phyloP scores from a whole-genome alignment of 768 basidiomycete species.

The Boletus rubescentipes region DNA sequence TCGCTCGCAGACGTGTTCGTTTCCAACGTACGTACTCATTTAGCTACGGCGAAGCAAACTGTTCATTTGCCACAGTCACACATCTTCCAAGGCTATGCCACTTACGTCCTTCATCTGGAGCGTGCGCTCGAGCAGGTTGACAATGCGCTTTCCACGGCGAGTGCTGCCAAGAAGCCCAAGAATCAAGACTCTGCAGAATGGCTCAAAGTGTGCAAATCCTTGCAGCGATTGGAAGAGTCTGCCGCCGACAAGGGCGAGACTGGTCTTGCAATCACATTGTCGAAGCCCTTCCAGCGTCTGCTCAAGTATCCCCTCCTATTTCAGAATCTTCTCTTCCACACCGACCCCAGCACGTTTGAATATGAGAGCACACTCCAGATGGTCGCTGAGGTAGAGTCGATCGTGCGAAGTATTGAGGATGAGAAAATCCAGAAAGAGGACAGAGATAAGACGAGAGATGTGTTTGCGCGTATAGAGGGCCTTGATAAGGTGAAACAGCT shows the following conservation, averaged over 20 bases:
- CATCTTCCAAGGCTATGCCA: slow-evolving; percentile 91
- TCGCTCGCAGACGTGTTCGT: slow-evolving; percentile 96
- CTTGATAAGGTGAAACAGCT: slow-evolving; percentile 92
- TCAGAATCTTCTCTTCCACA: slow-evolving; percentile 95
- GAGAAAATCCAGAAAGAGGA: slow-evolving; percentile 98
- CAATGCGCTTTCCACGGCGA: slow-evolving; percentile 62
- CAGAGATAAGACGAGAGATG: slow-evolving; percentile 91
- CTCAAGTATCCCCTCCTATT: slow-evolving; percentile 97
- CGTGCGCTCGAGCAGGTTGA: slow-evolving; percentile 87
- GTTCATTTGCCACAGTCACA: slow-evolving; percentile 61
- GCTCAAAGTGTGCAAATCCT: slow-evolving; percentile 70
- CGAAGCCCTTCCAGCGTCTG: slow-evolving; percentile 95
- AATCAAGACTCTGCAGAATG: slow-evolving; percentile 80
- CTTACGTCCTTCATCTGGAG: slow-evolving; percentile 93
- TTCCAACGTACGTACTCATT: slow-evolving; percentile 67
- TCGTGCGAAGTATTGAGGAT: slow-evolving; percentile 96
- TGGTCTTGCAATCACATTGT: slow-evolving; percentile 90
- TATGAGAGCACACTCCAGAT: slow-evolving; percentile 95
- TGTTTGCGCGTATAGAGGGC: slow-evolving; percentile 95
- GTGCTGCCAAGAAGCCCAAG: slow-evolving; percentile 71
- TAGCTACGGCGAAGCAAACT: slow-evolving; percentile 5
- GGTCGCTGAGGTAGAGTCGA: slow-evolving; percentile 95
- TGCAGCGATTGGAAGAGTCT: slow-evolving; percentile 75
- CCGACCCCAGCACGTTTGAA: slow-evolving; percentile 95
- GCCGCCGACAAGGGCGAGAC: slow-evolving; percentile 90